Base-by-base conservation (phyloP, 305 asterid species). In the Striga hermonthica region DNA sequence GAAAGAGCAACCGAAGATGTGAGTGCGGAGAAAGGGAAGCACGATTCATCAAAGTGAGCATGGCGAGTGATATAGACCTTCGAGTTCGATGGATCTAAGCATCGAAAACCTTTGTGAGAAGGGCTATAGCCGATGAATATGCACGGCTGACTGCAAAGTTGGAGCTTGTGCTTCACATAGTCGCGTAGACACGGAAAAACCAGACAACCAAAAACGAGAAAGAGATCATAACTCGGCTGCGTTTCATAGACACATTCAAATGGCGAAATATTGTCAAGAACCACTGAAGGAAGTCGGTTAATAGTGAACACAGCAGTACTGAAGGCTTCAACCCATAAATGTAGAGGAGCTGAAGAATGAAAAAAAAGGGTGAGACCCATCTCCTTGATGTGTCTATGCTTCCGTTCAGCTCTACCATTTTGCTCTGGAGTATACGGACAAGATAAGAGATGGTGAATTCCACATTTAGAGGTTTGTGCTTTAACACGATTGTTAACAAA, bases 371-470 rank as follows among this genome's bases (percentile, higher is more conserved):
- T 22, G 9, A 50, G 57, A 12, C 57, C 34, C 57, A 16, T 50
- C 14, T 50, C 57, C 8, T 28, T 50, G 3, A 50, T 16, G 14
- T 50, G 34, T 4, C 34, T 5, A 13, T 50, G 57, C 31, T 50
- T 50, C 9, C 57, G 8, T 4, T 50, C 57, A 4, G 2, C 34
- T 16, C 57, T 5, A 13, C 72, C 65, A 45, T 67, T 67, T 15
- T 67, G 72, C 12, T 55, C 12, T 3, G 72, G 65, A 9, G 72
- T 57, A 13, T 67, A 44, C 3, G 72, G 72, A 43, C 65, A 67
- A 1, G 65, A 67, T 7, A 57, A 7, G 8, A 6, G 38, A 57
- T 67, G 65, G 7, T 43, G 72, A 57, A 67, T 57, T 9, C 65
- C 65, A 28, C 6, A 41, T 5, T 7, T 12, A 12, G 9, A 6